These are phyloP conservation scores for Cercis canadensis DNA, from an alignment of 306 rosid species.

Conservation along the genomic window DNA sequence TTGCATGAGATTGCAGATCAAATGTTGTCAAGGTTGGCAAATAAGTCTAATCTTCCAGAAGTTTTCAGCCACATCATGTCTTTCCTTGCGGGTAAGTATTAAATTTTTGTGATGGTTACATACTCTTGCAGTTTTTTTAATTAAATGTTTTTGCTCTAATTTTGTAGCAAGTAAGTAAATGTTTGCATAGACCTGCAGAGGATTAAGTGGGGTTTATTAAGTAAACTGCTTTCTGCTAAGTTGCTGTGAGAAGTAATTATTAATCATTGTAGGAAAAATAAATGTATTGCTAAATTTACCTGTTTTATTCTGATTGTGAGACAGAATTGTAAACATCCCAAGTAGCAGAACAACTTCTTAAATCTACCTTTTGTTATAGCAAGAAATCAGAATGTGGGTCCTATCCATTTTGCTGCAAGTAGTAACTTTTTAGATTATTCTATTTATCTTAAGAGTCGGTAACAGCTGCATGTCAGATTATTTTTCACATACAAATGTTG, in stretches of 20 bases:
- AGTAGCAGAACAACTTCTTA: not conserved
- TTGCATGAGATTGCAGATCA: slow-evolving; percentile 75
- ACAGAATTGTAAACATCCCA: not conserved
- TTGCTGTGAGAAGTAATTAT: not conserved
- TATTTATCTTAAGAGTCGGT: not conserved
- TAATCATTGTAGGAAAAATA: too few relatives aligned
- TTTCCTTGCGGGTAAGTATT: slow-evolving; percentile 69
- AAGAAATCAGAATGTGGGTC: not conserved
- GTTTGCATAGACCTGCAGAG: not conserved
- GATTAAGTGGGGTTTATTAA: not conserved
- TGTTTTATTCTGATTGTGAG: not conserved
- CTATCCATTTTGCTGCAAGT: slow-evolving; percentile 13
- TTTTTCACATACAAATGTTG: not conserved
- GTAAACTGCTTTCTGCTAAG: slow-evolving; percentile 18
- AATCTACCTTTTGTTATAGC: not conserved
- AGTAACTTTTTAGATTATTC: not conserved
- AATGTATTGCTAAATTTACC: not conserved
- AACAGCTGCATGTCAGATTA: not conserved
- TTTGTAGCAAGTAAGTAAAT: slow-evolving; percentile 1
- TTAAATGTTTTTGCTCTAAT: slow-evolving; percentile 18
- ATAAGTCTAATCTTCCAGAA: slow-evolving; percentile 73
- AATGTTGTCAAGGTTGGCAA: slow-evolving; percentile 69
- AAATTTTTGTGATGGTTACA: slow-evolving; percentile 21
- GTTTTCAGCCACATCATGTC: slow-evolving; percentile 79
- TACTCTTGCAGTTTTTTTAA: slow-evolving; percentile 9